Evolutionary conservation across 78 protist genomes (phyloP).

Genomic region (Dictyostelium capitatum): DNA sequence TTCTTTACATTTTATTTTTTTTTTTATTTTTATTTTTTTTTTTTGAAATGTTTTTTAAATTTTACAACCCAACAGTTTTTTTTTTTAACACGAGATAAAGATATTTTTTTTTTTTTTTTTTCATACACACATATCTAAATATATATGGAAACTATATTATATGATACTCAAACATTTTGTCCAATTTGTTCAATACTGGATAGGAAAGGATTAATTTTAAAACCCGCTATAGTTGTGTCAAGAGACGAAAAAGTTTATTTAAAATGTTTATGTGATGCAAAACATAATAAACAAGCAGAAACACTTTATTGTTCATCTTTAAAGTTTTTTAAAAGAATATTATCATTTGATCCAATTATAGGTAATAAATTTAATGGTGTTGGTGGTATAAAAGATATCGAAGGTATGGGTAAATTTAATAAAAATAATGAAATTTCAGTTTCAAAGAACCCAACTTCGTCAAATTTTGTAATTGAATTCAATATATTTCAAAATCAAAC

Average conservation of each 20-base stretch:
- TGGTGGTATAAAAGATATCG: not conserved
- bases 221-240: conserved; percentile 30
- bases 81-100: not conserved
- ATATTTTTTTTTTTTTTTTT: not conserved
- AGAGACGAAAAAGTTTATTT: conserved; percentile 71
- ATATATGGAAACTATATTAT: conserved; percentile 21
- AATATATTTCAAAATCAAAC: conserved; percentile 23
- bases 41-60: not conserved
- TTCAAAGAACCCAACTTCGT: conserved; percentile 30
- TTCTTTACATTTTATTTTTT: not conserved
- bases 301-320: conserved; percentile 66
- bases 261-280: conserved; percentile 24
- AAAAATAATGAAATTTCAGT: not conserved
- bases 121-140: not conserved
- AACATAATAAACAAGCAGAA: conserved; percentile 1
- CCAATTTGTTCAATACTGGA: conserved; percentile 64
- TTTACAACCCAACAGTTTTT: no score
- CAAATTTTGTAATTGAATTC: conserved; percentile 48
- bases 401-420: not conserved
- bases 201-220: conserved; percentile 48
- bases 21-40: not conserved
- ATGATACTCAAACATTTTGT: conserved; percentile 65
- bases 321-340: conserved; percentile 56
- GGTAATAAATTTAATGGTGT: not conserved
- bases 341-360: not conserved